A percentile compares a stretch with the other conserved stretches of the same genome.
Evolutionary conservation across 1,139 yeast species (phyloP).

Genomic region (Yamadazyma diddensiae): DNA sequence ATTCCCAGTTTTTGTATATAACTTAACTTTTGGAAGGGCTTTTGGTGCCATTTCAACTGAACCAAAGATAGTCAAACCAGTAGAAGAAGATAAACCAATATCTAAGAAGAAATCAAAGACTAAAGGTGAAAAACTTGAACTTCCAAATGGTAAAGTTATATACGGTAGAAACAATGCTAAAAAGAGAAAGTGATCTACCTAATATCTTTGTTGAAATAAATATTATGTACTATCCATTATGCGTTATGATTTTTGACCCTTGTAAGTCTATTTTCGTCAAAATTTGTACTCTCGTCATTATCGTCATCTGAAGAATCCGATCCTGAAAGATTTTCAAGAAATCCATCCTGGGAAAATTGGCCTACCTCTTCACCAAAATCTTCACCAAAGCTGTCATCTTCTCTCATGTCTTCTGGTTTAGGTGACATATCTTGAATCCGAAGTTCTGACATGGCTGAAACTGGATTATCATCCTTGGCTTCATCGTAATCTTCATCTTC

Average conservation of each 20-base stretch:
- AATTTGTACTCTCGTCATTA: conserved; percentile 15
- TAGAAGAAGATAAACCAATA: conserved; percentile 25
- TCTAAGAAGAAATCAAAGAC: conserved; percentile 26
- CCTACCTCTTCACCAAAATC: conserved; percentile 26
- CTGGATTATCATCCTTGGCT: conserved; percentile 18
- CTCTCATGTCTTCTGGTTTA: conserved; percentile 12
- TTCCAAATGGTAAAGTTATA: conserved; percentile 61
- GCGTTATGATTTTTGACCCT: conserved; percentile 42
- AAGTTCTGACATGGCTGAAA: conserved; percentile 22
- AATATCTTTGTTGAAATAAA: conserved; percentile 8
- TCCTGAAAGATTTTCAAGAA: conserved; percentile 37
- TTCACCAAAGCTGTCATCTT: conserved; percentile 15
- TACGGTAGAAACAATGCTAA: conserved; percentile 34
- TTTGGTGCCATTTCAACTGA: conserved; percentile 21
- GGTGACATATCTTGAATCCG: conserved; percentile 28
- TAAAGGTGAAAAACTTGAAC: conserved; percentile 45
- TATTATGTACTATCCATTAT: conserved; percentile 11
- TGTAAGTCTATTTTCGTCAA: conserved; percentile 27
- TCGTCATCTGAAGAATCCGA: conserved; percentile 38
- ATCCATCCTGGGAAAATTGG: conserved; percentile 21
- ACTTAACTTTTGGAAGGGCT: conserved; percentile 39
- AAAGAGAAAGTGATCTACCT: conserved; percentile 16
- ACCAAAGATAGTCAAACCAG: background rate
- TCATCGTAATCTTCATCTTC: conserved; percentile 17
- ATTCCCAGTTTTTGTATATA: conserved; percentile 46